phyloP scores from a whole-genome alignment of 371 early-diverging fungal genomes.

The Neoconidiobolus thromboides region DNA sequence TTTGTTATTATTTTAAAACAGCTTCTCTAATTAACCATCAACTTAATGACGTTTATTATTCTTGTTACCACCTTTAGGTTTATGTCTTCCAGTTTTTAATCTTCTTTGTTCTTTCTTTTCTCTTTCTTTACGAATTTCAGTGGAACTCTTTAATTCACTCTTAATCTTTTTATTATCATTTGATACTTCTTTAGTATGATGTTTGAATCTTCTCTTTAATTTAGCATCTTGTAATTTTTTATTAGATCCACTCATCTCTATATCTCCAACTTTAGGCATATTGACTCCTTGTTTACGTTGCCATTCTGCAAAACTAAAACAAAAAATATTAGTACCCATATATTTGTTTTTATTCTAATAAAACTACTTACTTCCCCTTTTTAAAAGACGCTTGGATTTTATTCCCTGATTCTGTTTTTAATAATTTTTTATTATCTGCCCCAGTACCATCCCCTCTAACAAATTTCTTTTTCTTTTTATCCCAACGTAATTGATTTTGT shows the following conservation, averaged over 20 bases:
- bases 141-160: conserved; percentile 65
- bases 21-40: too few relatives aligned
- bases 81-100: conserved; percentile 42
- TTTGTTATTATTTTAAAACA: too few relatives aligned
- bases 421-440: conserved; percentile 88
- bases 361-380: conserved; percentile 34
- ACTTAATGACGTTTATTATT: neutral
- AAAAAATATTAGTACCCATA: neutral
- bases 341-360: too few relatives aligned
- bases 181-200: conserved; percentile 46
- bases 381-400: conserved; percentile 79
- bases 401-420: conserved; percentile 79
- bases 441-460: conserved; percentile 65
- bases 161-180: conserved; percentile 58
- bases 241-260: conserved; percentile 31
- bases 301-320: conserved; percentile 59
- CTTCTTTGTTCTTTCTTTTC: conserved; percentile 51
- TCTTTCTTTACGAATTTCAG: conserved; percentile 69
- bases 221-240: conserved; percentile 17
- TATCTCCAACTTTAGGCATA: conserved; percentile 72
- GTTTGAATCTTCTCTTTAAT: conserved; percentile 27
- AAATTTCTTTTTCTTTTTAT: conserved; percentile 83
- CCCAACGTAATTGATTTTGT: conserved; percentile 63
- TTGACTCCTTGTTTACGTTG: conserved; percentile 57
- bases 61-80: neutral